phyloP scores from a whole-genome alignment of 768 basidiomycete species.

The Boletus coccyginus region DNA sequence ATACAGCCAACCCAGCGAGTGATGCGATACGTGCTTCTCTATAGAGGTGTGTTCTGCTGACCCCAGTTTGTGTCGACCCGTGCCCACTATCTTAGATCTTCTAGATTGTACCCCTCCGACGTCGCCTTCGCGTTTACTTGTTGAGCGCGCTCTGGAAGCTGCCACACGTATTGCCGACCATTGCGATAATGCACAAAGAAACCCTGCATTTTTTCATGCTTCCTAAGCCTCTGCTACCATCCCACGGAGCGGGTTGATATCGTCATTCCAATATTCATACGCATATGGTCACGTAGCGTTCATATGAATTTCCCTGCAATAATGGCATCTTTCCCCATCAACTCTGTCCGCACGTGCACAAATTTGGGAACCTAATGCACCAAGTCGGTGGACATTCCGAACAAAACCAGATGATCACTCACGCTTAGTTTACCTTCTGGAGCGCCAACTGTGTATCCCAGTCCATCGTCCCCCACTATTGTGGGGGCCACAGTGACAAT shows the following conservation, averaged over 20 bases:
- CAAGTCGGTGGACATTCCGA: not conserved
- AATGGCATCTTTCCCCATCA: constrained; percentile 35
- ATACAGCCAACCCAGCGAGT: constrained; percentile 63
- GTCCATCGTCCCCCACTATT: constrained; percentile 72
- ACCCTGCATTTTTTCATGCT: constrained; percentile 41
- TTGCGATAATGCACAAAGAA: constrained; percentile 60
- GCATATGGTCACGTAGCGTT: not conserved
- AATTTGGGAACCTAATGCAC: constrained; percentile 23
- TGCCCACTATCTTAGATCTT: constrained; percentile 41
- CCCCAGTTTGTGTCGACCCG: not conserved
- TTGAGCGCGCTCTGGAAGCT: constrained; percentile 56
- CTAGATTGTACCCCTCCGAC: constrained; percentile 46
- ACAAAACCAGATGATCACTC: not conserved
- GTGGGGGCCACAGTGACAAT: constrained; percentile 86
- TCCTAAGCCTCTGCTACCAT: constrained; percentile 6
- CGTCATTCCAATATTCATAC: not conserved
- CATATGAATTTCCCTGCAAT: constrained; percentile 26
- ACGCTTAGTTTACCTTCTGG: constrained; percentile 17
- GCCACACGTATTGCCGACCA: constrained; percentile 56
- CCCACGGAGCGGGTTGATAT: not conserved
- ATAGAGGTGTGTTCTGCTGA: constrained; percentile 44
- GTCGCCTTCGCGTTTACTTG: constrained; percentile 48
- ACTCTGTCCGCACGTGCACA: constrained; percentile 25
- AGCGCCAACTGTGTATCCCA: constrained; percentile 46
- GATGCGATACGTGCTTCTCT: constrained; percentile 61